Evolutionary conservation across 495 filamentous ascomycete species (phyloP).

Genomic region (Ramalina intermedia): DNA sequence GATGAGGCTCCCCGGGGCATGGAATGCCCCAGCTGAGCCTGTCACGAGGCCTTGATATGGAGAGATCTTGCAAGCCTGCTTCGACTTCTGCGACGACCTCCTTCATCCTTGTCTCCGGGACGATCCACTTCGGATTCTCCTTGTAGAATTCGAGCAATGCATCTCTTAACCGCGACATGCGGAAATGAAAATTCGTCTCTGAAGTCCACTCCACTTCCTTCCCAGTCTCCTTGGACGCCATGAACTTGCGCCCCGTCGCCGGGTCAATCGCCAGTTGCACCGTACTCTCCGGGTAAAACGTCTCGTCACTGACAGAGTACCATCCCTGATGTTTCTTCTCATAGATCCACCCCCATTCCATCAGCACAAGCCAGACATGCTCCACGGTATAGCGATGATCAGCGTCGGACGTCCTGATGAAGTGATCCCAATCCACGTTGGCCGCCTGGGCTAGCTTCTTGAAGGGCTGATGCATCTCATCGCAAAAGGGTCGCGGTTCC

Average conservation of each 20-base stretch:
- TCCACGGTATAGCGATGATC: conserved; percentile 76
- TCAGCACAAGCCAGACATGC: conserved; percentile 70
- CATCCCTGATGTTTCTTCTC: conserved; percentile 77
- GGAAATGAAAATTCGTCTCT: conserved; percentile 93
- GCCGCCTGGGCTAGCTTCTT: conserved; percentile 53
- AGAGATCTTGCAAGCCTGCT: conserved; percentile 66
- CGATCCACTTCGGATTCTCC: conserved; percentile 54
- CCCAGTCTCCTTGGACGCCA: conserved; percentile 72
- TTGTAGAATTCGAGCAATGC: conserved; percentile 65
- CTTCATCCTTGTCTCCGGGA: conserved; percentile 48
- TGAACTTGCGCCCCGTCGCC: conserved; percentile 63
- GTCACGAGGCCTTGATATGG: conserved; percentile 67
- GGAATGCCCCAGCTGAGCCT: conserved; percentile 80
- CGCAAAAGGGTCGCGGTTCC: conserved; percentile 49
- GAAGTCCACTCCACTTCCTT: conserved; percentile 89
- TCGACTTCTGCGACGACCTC: conserved; percentile 55
- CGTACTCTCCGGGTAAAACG: conserved; percentile 69
- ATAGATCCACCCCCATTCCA: conserved; percentile 70
- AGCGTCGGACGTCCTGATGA: conserved; percentile 78
- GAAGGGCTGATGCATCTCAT: conserved; percentile 37
- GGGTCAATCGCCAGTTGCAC: conserved; percentile 65
- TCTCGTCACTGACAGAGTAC: conserved; percentile 95
- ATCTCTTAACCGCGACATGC: conserved; percentile 65
- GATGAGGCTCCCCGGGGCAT: conserved; percentile 67
- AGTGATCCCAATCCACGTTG: conserved; percentile 60